Conservation (phyloP, 495 filamentous ascomycete genomes). For the Apiosordaria backusii region DNA sequence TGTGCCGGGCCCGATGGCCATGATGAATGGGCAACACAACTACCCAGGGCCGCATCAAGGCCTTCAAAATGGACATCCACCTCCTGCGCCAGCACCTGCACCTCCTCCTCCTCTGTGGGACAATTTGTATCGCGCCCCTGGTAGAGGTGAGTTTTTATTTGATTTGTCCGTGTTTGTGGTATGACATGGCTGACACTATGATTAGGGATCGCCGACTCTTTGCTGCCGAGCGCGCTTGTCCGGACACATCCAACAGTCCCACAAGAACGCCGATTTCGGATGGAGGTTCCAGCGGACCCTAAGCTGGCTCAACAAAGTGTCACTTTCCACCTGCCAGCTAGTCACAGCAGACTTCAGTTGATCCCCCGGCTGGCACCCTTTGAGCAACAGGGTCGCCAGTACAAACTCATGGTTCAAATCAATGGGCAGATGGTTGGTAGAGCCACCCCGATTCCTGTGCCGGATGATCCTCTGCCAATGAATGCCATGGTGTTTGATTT, state of each 20-base stretch:
- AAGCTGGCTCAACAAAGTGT: constrained; percentile 63
- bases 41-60: constrained; percentile 21
- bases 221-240: constrained; percentile 65
- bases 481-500: constrained; percentile 58
- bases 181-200: constrained; percentile 9
- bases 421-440: constrained; percentile 59
- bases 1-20: constrained; percentile 25
- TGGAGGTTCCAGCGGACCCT: constrained; percentile 59
- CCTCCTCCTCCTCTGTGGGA: constrained; percentile 28
- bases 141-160: constrained; percentile 47
- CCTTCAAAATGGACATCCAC: constrained; percentile 28
- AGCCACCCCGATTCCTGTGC: constrained; percentile 39
- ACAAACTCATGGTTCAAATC: constrained; percentile 30
- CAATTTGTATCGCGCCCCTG: constrained; percentile 40
- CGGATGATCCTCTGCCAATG: constrained; percentile 44
- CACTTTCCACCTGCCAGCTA: constrained; percentile 59
- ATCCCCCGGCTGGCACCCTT: constrained; percentile 54
- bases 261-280: constrained; percentile 48
- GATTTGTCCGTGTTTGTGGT: neutral
- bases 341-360: constrained; percentile 63
- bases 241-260: constrained; percentile 61
- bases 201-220: constrained; percentile 46
- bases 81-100: constrained; percentile 1
- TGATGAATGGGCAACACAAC: constrained; percentile 17
- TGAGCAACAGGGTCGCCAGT: constrained; percentile 45